These are phyloP conservation scores for Thielaviopsis euricoi DNA, from an alignment of 2,329 filamentous ascomycete species.

Conservation along the genomic window DNA sequence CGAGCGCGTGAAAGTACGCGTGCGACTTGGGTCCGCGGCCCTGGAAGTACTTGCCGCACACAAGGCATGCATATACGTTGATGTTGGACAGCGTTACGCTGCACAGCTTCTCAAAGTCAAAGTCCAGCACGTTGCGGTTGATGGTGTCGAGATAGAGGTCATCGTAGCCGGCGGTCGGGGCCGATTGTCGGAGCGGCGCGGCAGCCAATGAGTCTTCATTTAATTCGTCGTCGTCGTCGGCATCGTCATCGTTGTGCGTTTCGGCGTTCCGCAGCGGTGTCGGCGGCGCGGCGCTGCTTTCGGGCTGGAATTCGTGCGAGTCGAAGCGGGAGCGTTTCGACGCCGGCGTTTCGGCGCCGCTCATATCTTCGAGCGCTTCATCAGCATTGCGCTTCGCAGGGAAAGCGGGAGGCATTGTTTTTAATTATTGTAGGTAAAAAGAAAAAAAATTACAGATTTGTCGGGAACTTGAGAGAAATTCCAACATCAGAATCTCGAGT, in stretches of 20 bases:
- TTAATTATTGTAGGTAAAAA: background rate
- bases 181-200: conserved; percentile 50
- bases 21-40: conserved; percentile 86
- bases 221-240: conserved; percentile 26
- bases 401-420: background rate
- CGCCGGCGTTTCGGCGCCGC: conserved; percentile 37
- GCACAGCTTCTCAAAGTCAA: conserved; percentile 97
- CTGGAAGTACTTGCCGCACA: conserved; percentile 96
- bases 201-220: conserved; percentile 22
- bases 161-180: conserved; percentile 74
- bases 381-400: conserved; percentile 38
- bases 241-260: conserved; percentile 20
- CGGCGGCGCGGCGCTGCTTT: conserved; percentile 12
- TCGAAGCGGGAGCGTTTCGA: conserved; percentile 39
- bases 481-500: background rate
- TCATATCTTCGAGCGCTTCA: conserved; percentile 41
- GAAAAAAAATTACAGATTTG: background rate
- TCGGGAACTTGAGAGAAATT: background rate
- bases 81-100: conserved; percentile 93
- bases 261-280: conserved; percentile 5
- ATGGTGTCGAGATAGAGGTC: conserved; percentile 98
- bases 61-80: conserved; percentile 93
- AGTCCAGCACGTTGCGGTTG: conserved; percentile 80
- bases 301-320: conserved; percentile 16
- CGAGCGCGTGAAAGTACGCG: conserved; percentile 93